Conservation (phyloP, 1,284 basidiomycete genomes). For the Sanghuangporus sanghuang region DNA sequence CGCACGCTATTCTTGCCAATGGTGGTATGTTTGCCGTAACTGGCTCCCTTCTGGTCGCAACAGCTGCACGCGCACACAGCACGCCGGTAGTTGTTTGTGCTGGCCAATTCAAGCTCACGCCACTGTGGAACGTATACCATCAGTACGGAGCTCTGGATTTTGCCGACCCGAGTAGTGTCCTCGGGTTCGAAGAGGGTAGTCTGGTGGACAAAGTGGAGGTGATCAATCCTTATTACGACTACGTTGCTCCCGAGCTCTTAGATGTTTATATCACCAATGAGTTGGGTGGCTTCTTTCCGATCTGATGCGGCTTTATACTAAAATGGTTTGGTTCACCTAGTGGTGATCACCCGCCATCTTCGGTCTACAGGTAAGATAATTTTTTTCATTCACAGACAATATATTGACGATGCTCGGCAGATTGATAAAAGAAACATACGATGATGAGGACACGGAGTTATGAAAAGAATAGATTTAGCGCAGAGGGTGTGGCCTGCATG, state of each 20-base stretch:
- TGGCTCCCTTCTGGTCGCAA: constrained; percentile 79
- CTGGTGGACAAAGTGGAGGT: constrained; percentile 84
- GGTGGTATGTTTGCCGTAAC: constrained; percentile 90
- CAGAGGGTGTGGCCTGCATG: neutral
- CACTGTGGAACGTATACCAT: constrained; percentile 89
- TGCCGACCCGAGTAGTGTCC: constrained; percentile 78
- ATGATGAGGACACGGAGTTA: constrained; percentile 83
- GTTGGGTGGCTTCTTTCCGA: constrained; percentile 45
- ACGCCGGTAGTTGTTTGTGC: constrained; percentile 94
- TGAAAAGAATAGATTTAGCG: constrained; percentile 25
- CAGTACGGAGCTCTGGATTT: constrained; percentile 86
- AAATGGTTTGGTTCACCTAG: constrained; percentile 35
- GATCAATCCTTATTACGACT: constrained; percentile 91
- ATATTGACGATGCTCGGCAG: constrained; percentile 31
- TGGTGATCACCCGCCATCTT: constrained; percentile 89
- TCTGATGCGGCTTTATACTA: constrained; percentile 8
- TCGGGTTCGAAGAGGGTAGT: constrained; percentile 75
- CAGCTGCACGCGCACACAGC: constrained; percentile 88
- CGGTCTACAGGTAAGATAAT: constrained; percentile 68
- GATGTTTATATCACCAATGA: constrained; percentile 96
- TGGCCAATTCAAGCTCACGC: constrained; percentile 95
- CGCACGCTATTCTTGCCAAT: constrained; percentile 92
- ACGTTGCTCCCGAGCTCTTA: constrained; percentile 87
- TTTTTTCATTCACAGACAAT: neutral
- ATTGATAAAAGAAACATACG: constrained; percentile 87